These are phyloP conservation scores for Anisogramma anomala DNA, from an alignment of 2,329 filamentous ascomycete genomes.

Conservation along the genomic window DNA sequence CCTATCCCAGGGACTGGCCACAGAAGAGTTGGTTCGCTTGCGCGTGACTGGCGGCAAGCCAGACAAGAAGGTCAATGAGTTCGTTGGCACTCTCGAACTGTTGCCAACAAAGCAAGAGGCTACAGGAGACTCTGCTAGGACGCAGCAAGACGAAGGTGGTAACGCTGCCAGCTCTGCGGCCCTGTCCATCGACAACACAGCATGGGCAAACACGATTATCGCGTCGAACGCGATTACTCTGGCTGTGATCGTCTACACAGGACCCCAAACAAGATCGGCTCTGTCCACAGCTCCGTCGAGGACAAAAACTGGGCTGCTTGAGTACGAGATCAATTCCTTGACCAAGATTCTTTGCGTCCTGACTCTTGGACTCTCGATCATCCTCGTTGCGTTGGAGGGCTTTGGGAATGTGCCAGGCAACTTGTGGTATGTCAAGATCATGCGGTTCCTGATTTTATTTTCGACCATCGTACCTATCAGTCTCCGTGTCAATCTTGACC, in stretches of 20 bases:
- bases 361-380: constrained; percentile 73
- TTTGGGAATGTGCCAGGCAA: constrained; percentile 57
- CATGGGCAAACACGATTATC: constrained; percentile 96
- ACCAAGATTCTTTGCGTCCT: constrained; percentile 92
- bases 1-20: constrained; percentile 66
- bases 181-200: constrained; percentile 89
- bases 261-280: constrained; percentile 84
- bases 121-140: constrained; percentile 30
- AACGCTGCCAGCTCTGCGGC: constrained; percentile 49
- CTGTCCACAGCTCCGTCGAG: constrained; percentile 84
- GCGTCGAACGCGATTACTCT: constrained; percentile 83
- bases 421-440: constrained; percentile 91
- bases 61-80: constrained; percentile 89
- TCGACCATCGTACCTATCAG: constrained; percentile 99
- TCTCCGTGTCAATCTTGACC: constrained; percentile 87
- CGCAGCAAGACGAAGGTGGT: constrained; percentile 23
- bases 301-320: constrained; percentile 85
- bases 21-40: constrained; percentile 58
- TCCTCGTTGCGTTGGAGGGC: constrained; percentile 78
- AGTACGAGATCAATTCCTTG: constrained; percentile 92
- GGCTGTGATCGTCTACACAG: constrained; percentile 88
- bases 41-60: constrained; percentile 77
- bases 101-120: constrained; percentile 41
- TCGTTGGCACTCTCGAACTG: constrained; percentile 78
- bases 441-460: constrained; percentile 95